Base-by-base conservation (phyloP, 495 filamentous ascomycete species). In the Daldinia childiae region DNA sequence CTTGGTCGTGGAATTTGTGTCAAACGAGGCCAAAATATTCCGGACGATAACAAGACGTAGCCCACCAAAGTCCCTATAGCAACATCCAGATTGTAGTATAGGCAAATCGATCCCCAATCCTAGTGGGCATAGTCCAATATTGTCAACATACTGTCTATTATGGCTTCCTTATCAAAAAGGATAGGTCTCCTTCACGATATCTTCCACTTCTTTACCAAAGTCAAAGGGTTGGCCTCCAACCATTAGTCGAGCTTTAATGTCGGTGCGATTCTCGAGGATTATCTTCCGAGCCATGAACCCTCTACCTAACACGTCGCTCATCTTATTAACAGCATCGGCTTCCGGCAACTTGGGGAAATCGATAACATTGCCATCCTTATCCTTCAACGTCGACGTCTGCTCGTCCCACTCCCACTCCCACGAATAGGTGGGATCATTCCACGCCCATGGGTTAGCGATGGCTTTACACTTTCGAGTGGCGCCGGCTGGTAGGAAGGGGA, bases 321-420 rank as follows among this genome's bases (percentile, higher is more conserved):
- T 36, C 62, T 66, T 73, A 21, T 59, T 19, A 2, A 70, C 38
- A 9, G 60, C 60, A 3, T 58, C 48, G 0, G 34, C 32, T 19
- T 62, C 11, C 11, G 50, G 19, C 2, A 75, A 55, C 58, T 39
- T 66, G 7, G 75, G 75, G 55, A 84, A 85, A 29, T 76, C 77
- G 9, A 83, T 30, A 34, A 79, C 79, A 21, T 83, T 79, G 39
- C 82, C 82, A 24, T 38, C 60, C 0, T 50, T 57, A 63, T 85
- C 79, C 58, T 82, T 75, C 78, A 85, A 78, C 64, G 79, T 75
- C 24, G 78, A 73, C 7, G 72, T 62, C 34, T 60, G 6, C 7
- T 62, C 50, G 48, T 77, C 69, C 72, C 72, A 77, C 39, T 64
- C 66, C 75, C 72, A 77, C 32, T 75, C 75, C 61, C 64, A 77